phyloP scores from a whole-genome alignment of 345 rosid species.

The Lepidium aucheri region DNA sequence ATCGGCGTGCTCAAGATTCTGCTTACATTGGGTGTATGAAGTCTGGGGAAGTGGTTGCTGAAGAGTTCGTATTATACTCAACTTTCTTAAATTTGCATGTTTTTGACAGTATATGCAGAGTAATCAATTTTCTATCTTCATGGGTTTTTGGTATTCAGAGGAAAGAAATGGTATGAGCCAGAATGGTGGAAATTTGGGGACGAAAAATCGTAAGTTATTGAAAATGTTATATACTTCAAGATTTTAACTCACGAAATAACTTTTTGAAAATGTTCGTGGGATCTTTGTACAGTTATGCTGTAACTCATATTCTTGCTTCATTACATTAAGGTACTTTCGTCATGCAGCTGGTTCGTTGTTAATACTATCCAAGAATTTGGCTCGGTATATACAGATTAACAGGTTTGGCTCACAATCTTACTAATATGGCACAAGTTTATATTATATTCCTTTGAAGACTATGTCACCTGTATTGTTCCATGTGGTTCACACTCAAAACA shows the following conservation, averaged over 20 bases:
- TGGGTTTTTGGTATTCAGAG: slow-evolving; percentile 46
- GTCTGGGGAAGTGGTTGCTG: slow-evolving; percentile 81
- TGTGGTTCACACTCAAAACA: background rate
- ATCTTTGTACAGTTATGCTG: background rate
- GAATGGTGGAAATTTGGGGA: slow-evolving; percentile 99
- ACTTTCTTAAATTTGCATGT: background rate
- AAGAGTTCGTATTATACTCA: slow-evolving; percentile 40
- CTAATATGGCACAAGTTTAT: background rate
- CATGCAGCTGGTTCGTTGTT: slow-evolving; percentile 72
- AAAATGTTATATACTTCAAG: background rate
- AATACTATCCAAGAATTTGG: slow-evolving; percentile 77
- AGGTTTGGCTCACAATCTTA: slow-evolving; percentile 37
- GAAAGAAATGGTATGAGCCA: slow-evolving; percentile 85
- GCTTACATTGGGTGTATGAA: slow-evolving; percentile 96
- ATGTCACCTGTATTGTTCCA: slow-evolving; percentile 10
- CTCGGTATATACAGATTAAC: slow-evolving; percentile 73
- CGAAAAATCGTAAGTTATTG: slow-evolving; percentile 79
- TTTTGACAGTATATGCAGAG: background rate
- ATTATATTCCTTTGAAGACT: background rate
- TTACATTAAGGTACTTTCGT: slow-evolving; percentile 67
- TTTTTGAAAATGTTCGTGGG: too few relatives aligned
- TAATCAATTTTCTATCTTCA: background rate
- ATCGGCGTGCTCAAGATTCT: slow-evolving; percentile 59
- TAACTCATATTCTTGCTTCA: background rate
- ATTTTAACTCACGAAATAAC: background rate